Evolutionary conservation across 495 filamentous ascomycete genomes (phyloP), one percentile per base, ranked within the genome.

Genomic region (Zalerion maritima): DNA sequence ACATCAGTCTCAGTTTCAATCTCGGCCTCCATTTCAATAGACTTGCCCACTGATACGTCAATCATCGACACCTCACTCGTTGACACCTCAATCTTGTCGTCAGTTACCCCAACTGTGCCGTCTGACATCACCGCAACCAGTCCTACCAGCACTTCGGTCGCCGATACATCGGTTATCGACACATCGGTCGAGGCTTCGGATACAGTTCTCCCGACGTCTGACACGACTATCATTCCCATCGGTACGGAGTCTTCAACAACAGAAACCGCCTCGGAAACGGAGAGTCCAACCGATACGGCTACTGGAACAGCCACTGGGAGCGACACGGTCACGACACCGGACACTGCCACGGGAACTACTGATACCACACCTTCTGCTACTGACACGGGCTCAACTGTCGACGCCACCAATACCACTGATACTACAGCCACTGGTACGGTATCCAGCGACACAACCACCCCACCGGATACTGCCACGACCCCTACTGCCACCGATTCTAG

Each of bases 101-200:
- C 25, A 11, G 28, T n/a, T 35, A 17, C 15, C 35, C 8, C 49
- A 1, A 44, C 50, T 11, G 36, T 46, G 21, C 35, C 45, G 8
- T 26, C 37, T n/a, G 11, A 13, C 28, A 12, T 6, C 9, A 25
- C 24, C 17, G 13, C 27, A 10, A 34, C 28, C 10, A 30, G 6
- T 8, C 11, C 17, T 11, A 41, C 28, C 16, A 26, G 20, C 16
- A 30, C 21, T 11, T 11, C 29, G 13, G 17, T n/a, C 10, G 21
- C 8, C 8, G 21, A 11, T 8, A 23, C 21, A 23, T 23, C 21
- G 11, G 21, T 11, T 8, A 23, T 23, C 21, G 21, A 23, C 11
- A 11, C 21, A 8, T 8, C 21, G 21, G 8, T 11, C 21, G 8
- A 8, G 21, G 21, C 11, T 11, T 11, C 21, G 8, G 21, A 11